Evolutionary conservation across 2,329 filamentous ascomycete species (phyloP), one percentile per base, ranked within the genome.

Genomic region (Verticillium tricorpus): DNA sequence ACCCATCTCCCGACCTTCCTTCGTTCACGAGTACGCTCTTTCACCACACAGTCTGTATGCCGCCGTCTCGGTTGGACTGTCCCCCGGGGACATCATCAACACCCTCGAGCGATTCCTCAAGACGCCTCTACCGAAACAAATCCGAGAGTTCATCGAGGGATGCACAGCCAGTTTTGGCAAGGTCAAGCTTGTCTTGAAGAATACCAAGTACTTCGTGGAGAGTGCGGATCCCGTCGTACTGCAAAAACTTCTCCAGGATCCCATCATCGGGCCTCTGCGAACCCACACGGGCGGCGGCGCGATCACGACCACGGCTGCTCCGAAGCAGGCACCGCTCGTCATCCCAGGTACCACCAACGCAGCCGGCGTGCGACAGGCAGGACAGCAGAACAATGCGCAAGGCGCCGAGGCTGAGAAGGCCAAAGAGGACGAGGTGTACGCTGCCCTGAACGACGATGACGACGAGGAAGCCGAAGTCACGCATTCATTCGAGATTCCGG

Each of bases 331-430:
- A 7, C 91, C 88, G 1, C 81, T 98, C 61, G 92, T 96, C 52
- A 99, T 99, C 72, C 92, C 94, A 0, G 95, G 95, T 61, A 98
- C 95, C 0, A 95, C 93, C 70, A 91, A 96, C 76, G 94, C 95
- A 5, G 93, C 92, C 37, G 93, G 93, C 63, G 88, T 94, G 15
- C 90, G 89, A 69, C 91, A 97, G 74, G 89, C 90, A 7, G 74
- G 74, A 45, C 74, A 80, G 63, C 68, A 72, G 66, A 50, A 50
- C 19, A 82, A 76, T 68, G 76, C 72, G 64, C 79, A 72, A 68
- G 75, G 68, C 39, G 79, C 83, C 19, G 74, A 79, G 2, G 80
- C 80, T 9, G 82, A 84, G 45, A 77, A 82, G 5, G 74, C 79
- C 37, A 83, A 86, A 59, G 85, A 87, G 65, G 85, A 86, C 28